These are phyloP conservation scores for Calonectria fujianensis DNA, from an alignment of 2,329 filamentous ascomycete genomes.

Conservation along the genomic window DNA sequence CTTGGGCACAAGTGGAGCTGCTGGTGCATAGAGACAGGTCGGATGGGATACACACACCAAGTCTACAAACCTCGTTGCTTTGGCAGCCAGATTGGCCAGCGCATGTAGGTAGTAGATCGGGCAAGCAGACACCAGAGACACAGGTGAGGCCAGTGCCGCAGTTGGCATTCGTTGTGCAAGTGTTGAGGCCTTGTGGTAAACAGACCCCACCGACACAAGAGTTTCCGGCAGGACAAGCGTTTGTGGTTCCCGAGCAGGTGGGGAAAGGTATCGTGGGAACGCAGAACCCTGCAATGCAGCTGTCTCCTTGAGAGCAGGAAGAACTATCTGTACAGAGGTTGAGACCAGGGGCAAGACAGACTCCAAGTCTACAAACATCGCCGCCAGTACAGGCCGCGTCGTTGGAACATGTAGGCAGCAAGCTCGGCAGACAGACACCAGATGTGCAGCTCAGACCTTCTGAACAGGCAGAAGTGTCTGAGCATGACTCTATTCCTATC, in stretches of 20 bases:
- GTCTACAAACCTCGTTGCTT: neutral
- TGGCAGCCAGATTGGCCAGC: neutral
- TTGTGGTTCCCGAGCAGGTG: neutral
- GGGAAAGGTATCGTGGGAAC: constrained; percentile 9
- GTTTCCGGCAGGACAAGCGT: neutral
- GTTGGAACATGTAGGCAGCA: neutral
- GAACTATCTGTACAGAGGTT: neutral
- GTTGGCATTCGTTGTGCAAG: neutral
- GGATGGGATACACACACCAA: constrained; percentile 23
- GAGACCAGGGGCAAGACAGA: constrained; percentile 15
- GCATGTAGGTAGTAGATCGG: neutral
- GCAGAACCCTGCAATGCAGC: constrained; percentile 26
- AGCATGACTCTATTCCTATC: neutral
- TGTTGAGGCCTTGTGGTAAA: neutral
- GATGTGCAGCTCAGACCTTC: constrained; percentile 2
- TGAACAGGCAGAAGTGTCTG: neutral
- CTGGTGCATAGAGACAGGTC: constrained; percentile 17
- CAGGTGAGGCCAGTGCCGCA: constrained; percentile 6
- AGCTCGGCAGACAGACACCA: constrained; percentile 25
- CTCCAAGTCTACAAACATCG: constrained; percentile 6
- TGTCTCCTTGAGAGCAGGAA: neutral
- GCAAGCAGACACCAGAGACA: constrained; percentile 12
- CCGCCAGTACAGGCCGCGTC: neutral
- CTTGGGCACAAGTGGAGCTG: neutral
- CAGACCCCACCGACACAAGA: constrained; percentile 15